phyloP scores from a whole-genome alignment of 345 rosid species.

The Iberis pinnata region DNA sequence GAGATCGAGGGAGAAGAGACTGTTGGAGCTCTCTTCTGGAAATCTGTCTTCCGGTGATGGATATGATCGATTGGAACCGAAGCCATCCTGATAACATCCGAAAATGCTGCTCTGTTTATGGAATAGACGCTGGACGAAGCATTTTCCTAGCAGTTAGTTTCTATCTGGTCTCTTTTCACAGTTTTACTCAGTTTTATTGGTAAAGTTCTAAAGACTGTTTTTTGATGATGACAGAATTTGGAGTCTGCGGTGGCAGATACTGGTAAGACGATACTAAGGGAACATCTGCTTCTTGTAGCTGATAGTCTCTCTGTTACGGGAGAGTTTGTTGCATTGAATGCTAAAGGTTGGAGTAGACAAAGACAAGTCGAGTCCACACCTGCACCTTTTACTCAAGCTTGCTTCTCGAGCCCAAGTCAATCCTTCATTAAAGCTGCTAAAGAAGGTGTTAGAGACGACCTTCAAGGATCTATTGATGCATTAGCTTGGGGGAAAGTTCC shows the following conservation, averaged over 20 bases:
- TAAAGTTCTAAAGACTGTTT: conserved; percentile 2
- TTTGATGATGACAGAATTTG: conserved; percentile 47
- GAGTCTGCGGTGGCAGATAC: conserved; percentile 70
- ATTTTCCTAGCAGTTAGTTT: conserved; percentile 54
- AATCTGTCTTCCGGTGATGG: conserved; percentile 56
- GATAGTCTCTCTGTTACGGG: conserved; percentile 67
- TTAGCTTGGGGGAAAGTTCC: conserved; percentile 86
- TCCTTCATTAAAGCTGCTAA: conserved; percentile 82
- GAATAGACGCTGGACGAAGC: conserved; percentile 68
- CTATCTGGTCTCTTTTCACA: conserved; percentile 10
- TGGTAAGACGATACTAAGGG: conserved; percentile 60
- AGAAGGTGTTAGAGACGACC: conserved; percentile 52
- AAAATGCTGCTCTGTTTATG: conserved; percentile 61
- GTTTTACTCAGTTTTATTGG: not conserved
- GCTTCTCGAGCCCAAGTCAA: conserved; percentile 82
- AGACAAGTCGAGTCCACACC: conserved; percentile 49
- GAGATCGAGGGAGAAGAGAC: conserved; percentile 34
- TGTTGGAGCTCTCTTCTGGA: conserved; percentile 62
- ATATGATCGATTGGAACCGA: conserved; percentile 74
- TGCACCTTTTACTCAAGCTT: conserved; percentile 81
- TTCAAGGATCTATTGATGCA: conserved; percentile 74
- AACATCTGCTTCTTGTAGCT: conserved; percentile 66
- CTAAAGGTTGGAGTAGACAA: conserved; percentile 63
- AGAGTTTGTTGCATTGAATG: conserved; percentile 77
- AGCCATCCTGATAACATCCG: conserved; percentile 83